Base-by-base conservation (phyloP, 768 basidiomycete species). In the Sarcodon sp. region DNA sequence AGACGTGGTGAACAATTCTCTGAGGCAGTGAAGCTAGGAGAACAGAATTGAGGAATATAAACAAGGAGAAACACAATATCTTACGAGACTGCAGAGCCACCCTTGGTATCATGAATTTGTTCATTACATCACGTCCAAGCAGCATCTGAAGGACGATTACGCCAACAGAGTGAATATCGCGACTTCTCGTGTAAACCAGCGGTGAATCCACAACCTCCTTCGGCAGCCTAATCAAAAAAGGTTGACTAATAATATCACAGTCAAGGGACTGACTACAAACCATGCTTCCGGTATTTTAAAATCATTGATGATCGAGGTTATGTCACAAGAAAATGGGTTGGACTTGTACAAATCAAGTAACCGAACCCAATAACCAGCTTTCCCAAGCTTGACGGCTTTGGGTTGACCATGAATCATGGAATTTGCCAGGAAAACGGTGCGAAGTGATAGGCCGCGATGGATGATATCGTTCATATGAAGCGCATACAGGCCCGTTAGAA, bases 81-180 rank as follows among this genome's bases (percentile, higher is more conserved):
- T 38, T 59, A 83, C 84, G 69, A 44, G 68, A 68, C 47, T 71
- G 69, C 7, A 87, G 62, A 3, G 83, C 85, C 16, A 21, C 69
- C 66, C 12, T 76, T 72, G 2, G 76, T 71, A 48, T 79, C 75
- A 31, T 66, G 54, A 70, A 84, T 39, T 69, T 53, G 3, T 62
- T 56, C 47, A 71, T 73, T 7, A 86, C 80, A 53, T 86, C 76
- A 46, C 79, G 64, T 0, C 92, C 92, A n/a, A 81, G 65, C 10
- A 94, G 62, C 87, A 94, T 89, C 63, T 93, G 87, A 46, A 91
- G 56, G 35, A 92, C 66, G 2, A 90, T 72, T 21, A 93, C 73
- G 0, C 87, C 91, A 0, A 80, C 77, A 39, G 77, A 73, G 64
- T 92, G 90, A 8, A 94, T 80, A 56, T 96, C 92, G 31, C 91